A percentile compares a stretch with the other conserved stretches of the same genome.
phyloP scores from a whole-genome alignment of 768 basidiomycete species.

The Termitomyces sp. region DNA sequence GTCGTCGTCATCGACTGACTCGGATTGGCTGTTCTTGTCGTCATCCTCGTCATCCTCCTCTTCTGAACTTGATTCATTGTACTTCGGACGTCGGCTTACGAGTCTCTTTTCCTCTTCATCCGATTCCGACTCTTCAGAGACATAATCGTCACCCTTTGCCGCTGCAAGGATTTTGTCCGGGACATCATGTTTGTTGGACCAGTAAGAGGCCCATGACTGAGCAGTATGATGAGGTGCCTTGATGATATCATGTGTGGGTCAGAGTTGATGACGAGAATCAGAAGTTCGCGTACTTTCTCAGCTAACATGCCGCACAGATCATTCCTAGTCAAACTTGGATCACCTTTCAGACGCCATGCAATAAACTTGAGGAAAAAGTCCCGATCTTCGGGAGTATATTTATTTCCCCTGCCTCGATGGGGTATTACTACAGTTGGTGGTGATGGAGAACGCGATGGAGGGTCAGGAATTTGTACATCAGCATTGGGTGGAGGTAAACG shows the following conservation, averaged over 20 bases:
- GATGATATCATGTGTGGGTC: constrained; percentile 6
- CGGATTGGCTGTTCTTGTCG: constrained; percentile 13
- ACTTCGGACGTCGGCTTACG: constrained; percentile 21
- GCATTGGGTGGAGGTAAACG: constrained; percentile 57
- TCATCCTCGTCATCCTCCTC: constrained; percentile 23
- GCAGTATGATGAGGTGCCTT: constrained; percentile 64
- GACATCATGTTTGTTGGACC: constrained; percentile 59
- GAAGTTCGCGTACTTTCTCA: constrained; percentile 39
- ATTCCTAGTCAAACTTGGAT: constrained; percentile 46
- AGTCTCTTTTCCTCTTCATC: constrained; percentile 17
- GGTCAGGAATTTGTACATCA: constrained; percentile 51
- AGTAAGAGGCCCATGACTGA: constrained; percentile 64
- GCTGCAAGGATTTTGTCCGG: constrained; percentile 59
- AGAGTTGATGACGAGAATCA: constrained; percentile 6
- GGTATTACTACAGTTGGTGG: constrained; percentile 52
- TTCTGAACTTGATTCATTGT: constrained; percentile 29
- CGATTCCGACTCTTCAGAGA: constrained; percentile 17
- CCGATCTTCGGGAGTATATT: constrained; percentile 61
- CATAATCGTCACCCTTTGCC: constrained; percentile 28
- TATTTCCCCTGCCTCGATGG: constrained; percentile 44
- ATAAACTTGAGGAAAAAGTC: constrained; percentile 64
- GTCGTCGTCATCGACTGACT: constrained; percentile 27
- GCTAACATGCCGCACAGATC: constrained; percentile 51
- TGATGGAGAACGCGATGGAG: constrained; percentile 64
- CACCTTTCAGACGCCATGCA: constrained; percentile 50